Evolutionary conservation across 2,329 filamentous ascomycete species (phyloP).

Genomic region (Ceratocystis harringtonii): DNA sequence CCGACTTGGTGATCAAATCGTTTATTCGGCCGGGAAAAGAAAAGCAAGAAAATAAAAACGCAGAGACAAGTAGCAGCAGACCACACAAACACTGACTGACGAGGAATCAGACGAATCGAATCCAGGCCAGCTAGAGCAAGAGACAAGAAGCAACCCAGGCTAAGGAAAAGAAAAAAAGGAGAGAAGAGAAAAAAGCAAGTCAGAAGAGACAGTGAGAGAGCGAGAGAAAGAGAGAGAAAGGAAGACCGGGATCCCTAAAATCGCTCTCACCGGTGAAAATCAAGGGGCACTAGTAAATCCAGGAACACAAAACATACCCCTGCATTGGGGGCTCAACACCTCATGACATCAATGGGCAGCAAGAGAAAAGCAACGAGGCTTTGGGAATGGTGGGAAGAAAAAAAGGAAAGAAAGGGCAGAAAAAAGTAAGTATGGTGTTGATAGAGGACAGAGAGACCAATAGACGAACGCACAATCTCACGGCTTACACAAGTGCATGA

Average conservation of each 20-base stretch:
- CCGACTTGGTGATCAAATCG: neutral
- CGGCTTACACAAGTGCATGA: too few species aligned
- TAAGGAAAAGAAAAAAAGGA: neutral
- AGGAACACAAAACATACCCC: slow-evolving; percentile 8
- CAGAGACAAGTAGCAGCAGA: neutral
- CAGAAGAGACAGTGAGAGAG: neutral
- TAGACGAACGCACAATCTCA: too few species aligned
- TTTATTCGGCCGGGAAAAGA: neutral
- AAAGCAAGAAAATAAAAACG: neutral
- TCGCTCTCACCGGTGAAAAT: neutral
- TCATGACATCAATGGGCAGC: neutral
- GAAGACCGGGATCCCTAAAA: neutral
- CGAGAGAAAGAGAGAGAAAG: neutral
- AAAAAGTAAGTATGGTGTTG: neutral
- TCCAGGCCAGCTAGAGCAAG: neutral
- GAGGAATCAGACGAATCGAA: neutral
- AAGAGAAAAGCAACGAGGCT: neutral
- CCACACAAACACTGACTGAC: neutral
- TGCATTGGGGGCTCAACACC: neutral
- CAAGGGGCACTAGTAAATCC: neutral
- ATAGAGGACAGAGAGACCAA: too few species aligned
- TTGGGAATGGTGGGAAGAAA: neutral
- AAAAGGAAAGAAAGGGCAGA: neutral
- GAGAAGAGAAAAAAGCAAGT: neutral
- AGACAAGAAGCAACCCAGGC: neutral